phyloP scores from a whole-genome alignment of 2,329 filamentous ascomycete genomes.

The Ophiostoma quercus region DNA sequence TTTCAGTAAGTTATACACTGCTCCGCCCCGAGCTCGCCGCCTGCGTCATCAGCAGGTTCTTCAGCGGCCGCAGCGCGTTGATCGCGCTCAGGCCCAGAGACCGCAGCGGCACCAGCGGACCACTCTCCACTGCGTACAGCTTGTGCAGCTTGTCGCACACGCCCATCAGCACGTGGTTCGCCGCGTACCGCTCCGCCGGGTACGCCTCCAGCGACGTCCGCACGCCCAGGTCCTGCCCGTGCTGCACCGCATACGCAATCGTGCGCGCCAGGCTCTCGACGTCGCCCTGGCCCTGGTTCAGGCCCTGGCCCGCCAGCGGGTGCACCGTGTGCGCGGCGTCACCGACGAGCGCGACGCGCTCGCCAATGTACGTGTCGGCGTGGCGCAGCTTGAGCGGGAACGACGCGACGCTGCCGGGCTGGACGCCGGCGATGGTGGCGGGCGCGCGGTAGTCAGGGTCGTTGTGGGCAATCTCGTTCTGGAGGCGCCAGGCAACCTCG shows the following conservation, averaged over 20 bases:
- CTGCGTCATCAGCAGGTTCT: constrained; percentile 79
- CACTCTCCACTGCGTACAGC: constrained; percentile 74
- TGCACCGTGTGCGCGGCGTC: constrained; percentile 95
- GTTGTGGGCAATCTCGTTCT: constrained; percentile 44
- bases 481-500: constrained; percentile 67
- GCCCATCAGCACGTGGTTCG: constrained; percentile 73
- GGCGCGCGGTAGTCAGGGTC: constrained; percentile 50
- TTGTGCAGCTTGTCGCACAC: constrained; percentile 89
- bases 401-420: constrained; percentile 74
- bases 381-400: constrained; percentile 91
- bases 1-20: not conserved
- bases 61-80: constrained; percentile 67
- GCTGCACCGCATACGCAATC: constrained; percentile 69
- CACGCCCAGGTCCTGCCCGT: constrained; percentile 83
- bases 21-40: constrained; percentile 33
- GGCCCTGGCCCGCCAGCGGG: constrained; percentile 85
- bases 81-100: constrained; percentile 72
- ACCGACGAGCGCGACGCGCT: constrained; percentile 85
- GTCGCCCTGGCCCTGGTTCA: constrained; percentile 90
- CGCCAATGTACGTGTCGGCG: constrained; percentile 85
- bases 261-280: constrained; percentile 70
- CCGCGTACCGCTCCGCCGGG: constrained; percentile 70
- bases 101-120: constrained; percentile 73
- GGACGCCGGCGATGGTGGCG: constrained; percentile 62
- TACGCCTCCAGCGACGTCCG: constrained; percentile 76